Evolutionary conservation across 768 basidiomycete species (phyloP), one percentile per base, ranked within the genome.

Genomic region (Hypholoma fasciculare): DNA sequence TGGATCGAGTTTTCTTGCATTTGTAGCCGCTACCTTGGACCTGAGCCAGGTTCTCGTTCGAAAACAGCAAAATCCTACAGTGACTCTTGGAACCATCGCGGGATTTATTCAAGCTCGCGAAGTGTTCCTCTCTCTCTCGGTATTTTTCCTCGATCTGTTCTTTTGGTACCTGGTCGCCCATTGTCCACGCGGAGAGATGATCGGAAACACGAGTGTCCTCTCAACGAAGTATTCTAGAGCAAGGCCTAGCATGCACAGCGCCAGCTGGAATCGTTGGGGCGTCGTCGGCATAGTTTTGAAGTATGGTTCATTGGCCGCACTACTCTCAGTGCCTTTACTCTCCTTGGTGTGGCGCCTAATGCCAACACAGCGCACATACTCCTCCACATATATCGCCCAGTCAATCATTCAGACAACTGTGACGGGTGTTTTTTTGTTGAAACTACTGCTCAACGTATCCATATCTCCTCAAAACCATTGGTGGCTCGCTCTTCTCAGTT

Each of bases 201-300:
- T 40, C 53, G 20, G 37, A 36, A 47, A 50, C 50, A 8, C 48
- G 30, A 55, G 20, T 27, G 19, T 49, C 23, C 47, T 52, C 49
- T 16, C 47, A 39, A 48, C 47, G 5, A 51, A 49, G 60, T 48
- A 62, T 60, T 49, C 52, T 9, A 34, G 30, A 9, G 30, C 30
- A 59, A 12, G 58, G 57, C 54, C 58, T 61, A 46, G 50, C 13
- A 58, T 51, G 14, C 87, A 89, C 63, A 85, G 83, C 58, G 87
- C 81, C 17, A 81, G 77, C 65, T 91, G 90, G 90, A 62, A 67
- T 56, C 80, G 83, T 43, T 89, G 85, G 88, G 86, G 89, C 2
- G 48, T 76, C 23, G 61, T 79, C 12, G 88, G 89, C 19, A 66
- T 74, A 11, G 17, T 82, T 27, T 70, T 88, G 48, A 82, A 88